Base-by-base conservation (phyloP, 129 eudicot genomes). In the Artemisia tridentata region DNA sequence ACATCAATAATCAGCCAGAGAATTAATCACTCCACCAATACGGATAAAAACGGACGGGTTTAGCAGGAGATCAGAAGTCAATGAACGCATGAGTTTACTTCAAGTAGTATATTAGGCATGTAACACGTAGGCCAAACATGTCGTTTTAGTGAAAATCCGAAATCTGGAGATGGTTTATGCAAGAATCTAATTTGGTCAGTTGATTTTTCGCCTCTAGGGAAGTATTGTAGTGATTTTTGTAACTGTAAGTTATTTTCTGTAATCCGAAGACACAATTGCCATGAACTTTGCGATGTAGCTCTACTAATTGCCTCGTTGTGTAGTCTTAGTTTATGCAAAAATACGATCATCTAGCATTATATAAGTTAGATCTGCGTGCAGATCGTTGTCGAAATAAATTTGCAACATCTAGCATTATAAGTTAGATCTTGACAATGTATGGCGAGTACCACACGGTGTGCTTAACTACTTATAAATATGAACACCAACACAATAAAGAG, bases 11-110 rank as follows among this genome's bases (percentile, higher is more conserved):
- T 43, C 69, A 63, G 46, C 63, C n/a, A 54, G 77, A 69, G 43
- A 58, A 63, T 16, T 62, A 73, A 11, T 43, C 72, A 38, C 72
- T 49, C 71, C 79, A 60, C 50, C 20, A 7, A 52, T 52, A 67
- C 17, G 8, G 62, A 80, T 68, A 73, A 73, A 13, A 17, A 67
- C 46, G 54, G 73, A 20, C 4, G 50, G 52, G 71, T 56, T 43
- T 65, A 20, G 61, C 63, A 20, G 56, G 73, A 75, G 75, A 64
- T 64, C 64, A 64, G 65, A 52, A 53, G 27, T 43, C 71, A 63
- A 63, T 43, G 53, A 50, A 27, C 0, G 41, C 7, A 5, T 34
- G 8, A 34, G 41, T 34, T 34, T 34, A 34, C 41, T 5, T 34
- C 41, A 6, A 34, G 41, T 34, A 5, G 41, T 34, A 34, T 34